A percentile compares a stretch with the other conserved stretches of the same genome.
These are phyloP conservation scores for Bertia moriformis DNA, from an alignment of 2,329 filamentous ascomycete genomes.

Conservation along the genomic window DNA sequence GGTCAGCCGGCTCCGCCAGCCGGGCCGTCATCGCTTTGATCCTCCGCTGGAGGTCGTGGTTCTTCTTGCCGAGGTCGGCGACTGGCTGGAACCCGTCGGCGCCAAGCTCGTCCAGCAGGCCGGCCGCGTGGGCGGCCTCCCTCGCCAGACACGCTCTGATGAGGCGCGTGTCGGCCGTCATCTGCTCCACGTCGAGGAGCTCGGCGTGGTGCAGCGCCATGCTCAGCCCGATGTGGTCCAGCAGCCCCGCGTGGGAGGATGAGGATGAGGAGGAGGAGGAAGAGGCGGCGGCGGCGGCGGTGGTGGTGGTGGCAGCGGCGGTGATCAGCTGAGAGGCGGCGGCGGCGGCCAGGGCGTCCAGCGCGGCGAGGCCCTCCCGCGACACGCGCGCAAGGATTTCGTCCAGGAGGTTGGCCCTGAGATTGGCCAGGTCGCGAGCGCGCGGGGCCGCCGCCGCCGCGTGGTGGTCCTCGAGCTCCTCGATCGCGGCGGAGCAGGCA, in stretches of 20 bases:
- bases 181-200: constrained; percentile 38
- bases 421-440: neutral
- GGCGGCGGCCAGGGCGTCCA: neutral
- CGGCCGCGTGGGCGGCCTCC: constrained; percentile 27
- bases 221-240: constrained; percentile 30
- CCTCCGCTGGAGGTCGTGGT: constrained; percentile 59
- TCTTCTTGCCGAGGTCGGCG: constrained; percentile 48
- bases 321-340: constrained; percentile 33
- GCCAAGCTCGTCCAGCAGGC: constrained; percentile 25
- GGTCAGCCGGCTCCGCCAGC: constrained; percentile 31
- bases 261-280: no score
- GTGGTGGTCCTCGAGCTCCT: constrained; percentile 37
- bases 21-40: constrained; percentile 53
- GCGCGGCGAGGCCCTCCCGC: neutral
- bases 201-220: constrained; percentile 41
- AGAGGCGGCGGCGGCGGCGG: no score
- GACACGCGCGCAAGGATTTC: neutral
- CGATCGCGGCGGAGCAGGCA: no score
- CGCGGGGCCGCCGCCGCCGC: constrained; percentile 4
- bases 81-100: constrained; percentile 35
- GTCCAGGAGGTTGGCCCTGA: neutral
- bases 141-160: constrained; percentile 38
- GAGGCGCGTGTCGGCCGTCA: constrained; percentile 33
- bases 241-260: no score
- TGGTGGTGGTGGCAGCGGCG: constrained; percentile 30